phyloP scores from a whole-genome alignment of 148 eudicot species.

The Cornus florida region DNA sequence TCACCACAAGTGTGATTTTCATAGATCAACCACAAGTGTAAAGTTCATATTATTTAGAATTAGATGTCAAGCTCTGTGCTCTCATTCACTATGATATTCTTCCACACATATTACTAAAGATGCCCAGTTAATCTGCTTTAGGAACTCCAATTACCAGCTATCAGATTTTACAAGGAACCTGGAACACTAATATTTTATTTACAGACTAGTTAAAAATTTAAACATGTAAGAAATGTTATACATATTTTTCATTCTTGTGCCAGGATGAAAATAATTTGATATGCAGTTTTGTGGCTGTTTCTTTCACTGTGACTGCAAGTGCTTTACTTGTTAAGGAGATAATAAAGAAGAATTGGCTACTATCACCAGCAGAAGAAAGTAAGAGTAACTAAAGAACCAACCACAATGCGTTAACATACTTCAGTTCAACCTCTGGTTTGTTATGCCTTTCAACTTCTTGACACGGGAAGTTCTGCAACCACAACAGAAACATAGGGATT shows the following conservation, averaged over 20 bases:
- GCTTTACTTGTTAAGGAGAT: background rate
- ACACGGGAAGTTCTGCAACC: constrained; percentile 91
- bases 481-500: constrained; percentile 14
- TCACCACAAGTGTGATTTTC: too few relatives aligned
- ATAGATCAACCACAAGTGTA: too few relatives aligned
- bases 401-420: constrained; percentile 47
- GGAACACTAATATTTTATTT: too few relatives aligned
- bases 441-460: constrained; percentile 99
- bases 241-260: background rate
- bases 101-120: too few relatives aligned
- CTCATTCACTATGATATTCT: too few relatives aligned
- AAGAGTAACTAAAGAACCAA: background rate
- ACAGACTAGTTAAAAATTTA: too few relatives aligned
- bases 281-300: background rate
- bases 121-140: background rate
- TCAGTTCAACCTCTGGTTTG: constrained; percentile 95
- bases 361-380: background rate
- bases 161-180: too few relatives aligned
- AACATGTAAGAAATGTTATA: too few relatives aligned
- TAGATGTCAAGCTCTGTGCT: too few relatives aligned
- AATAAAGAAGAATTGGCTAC: background rate
- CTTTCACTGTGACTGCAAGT: background rate
- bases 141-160: background rate
- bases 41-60: too few relatives aligned
- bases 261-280: background rate